Evolutionary conservation across 371 early-diverging fungal species (phyloP), one percentile per base, ranked within the genome.

Genomic region (Mucor piriformis): DNA sequence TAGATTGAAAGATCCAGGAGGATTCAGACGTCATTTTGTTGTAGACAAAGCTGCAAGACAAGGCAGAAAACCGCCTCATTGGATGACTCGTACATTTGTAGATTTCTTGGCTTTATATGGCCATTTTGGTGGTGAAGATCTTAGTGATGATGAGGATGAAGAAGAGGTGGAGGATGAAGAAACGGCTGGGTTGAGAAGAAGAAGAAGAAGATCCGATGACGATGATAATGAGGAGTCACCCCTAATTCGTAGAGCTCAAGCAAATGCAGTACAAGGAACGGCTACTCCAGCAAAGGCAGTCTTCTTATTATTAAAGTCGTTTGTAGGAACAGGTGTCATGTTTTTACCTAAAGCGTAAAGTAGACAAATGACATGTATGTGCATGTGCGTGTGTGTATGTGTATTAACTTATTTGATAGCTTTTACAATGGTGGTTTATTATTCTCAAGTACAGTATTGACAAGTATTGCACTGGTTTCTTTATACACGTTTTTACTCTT

Each of bases 61-160:
- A 60, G 92, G 92, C 16, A 82, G 83, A 29, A 70, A 79, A 12
- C 86, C 85, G 21, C 83, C 89, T 25, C 80, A 84, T 51, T 81
- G 91, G 54, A 77, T 95, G 72, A 94, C 96, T 2, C 77, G 86
- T 38, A 92, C 88, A 61, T 97, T 95, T 83, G 88, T 95, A 43
- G 96, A 96, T 68, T 96, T 95, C 64, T 27, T 96, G 67, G 91
- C 89, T 24, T 77, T 97, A 59, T 96, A 91, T 65, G 95, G 95
- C n/a, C 94, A 93, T 64, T 97, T 95, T 72, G 97, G 95, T 27
- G 98, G 97, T 54, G 80, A 79, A 25, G 80, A 79, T 50, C 48
- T 74, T 27, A 73, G 74, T 27, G 76, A 79, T 27, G 69, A 72
- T 32, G 76, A 76, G 34, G 80, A 59, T 3, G 74, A 70, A 0